Conservation (phyloP, 169 alveolate species). For the Plasmodium fragile region DNA sequence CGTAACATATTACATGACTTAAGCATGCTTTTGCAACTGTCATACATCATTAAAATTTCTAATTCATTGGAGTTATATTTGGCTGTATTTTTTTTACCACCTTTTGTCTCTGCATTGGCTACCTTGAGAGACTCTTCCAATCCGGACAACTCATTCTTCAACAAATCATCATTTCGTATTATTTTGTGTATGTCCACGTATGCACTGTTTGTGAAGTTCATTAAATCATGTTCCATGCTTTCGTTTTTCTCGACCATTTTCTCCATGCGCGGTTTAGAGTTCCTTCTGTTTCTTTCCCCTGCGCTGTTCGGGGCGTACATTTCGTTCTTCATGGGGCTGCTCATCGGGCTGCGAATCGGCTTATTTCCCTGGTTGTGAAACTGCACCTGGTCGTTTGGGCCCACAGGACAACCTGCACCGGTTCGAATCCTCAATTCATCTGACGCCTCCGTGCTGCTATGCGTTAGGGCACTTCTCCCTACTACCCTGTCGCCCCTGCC, state of each 20-base stretch:
- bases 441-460: background rate
- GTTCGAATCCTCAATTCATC: background rate
- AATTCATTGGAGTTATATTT: conserved; percentile 4
- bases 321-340: background rate
- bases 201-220: conserved; percentile 38
- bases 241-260: conserved; percentile 3
- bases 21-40: conserved; percentile 24
- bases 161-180: conserved; percentile 42
- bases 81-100: background rate
- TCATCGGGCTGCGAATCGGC: background rate
- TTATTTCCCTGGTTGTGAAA: background rate
- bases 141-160: conserved; percentile 45
- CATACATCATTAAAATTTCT: conserved; percentile 21
- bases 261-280: background rate
- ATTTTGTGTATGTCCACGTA: conserved; percentile 62
- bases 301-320: background rate
- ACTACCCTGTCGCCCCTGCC: background rate
- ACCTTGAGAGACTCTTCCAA: conserved; percentile 39
- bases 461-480: background rate
- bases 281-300: background rate
- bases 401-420: background rate
- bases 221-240: conserved; percentile 31
- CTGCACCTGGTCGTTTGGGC: background rate
- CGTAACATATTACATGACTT: conserved; percentile 3
- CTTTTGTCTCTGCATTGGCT: background rate